Conservation (phyloP, 176 grass and related monocot species). For the Oryza brachyantha region DNA sequence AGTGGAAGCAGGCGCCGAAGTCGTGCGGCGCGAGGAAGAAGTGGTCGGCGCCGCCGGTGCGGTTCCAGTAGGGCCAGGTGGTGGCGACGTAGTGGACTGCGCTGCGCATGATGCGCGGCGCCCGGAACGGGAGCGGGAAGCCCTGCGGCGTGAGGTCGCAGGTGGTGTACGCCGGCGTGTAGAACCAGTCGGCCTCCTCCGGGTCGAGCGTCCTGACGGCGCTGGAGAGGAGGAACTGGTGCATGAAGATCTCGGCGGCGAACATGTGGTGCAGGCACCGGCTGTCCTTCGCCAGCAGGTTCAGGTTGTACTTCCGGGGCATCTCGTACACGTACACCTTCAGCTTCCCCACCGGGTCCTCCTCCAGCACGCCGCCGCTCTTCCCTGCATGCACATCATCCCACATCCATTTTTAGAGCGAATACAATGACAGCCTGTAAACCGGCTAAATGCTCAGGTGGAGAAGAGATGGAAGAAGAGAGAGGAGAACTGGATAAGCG, state of each 20-base stretch:
- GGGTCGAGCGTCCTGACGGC: slow-evolving; percentile 58
- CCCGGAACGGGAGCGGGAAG: slow-evolving; percentile 57
- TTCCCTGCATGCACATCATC: slow-evolving; percentile 12
- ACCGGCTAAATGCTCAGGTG: too few species aligned
- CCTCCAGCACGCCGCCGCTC: slow-evolving; percentile 29
- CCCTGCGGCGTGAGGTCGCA: slow-evolving; percentile 59
- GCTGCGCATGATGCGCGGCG: slow-evolving; percentile 66
- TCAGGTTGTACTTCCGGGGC: slow-evolving; percentile 60
- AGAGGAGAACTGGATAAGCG: too few species aligned
- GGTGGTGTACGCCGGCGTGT: slow-evolving; percentile 54
- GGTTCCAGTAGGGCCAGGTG: slow-evolving; percentile 63
- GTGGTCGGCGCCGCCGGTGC: slow-evolving; percentile 52
- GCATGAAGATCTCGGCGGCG: slow-evolving; percentile 73
- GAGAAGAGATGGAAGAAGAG: too few species aligned
- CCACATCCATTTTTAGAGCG: not conserved
- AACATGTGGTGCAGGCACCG: slow-evolving; percentile 68
- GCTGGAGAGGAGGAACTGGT: slow-evolving; percentile 55
- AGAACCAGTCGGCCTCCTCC: slow-evolving; percentile 66
- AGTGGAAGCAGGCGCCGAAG: slow-evolving; percentile 65
- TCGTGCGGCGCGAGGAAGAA: slow-evolving; percentile 58
- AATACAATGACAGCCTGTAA: too few species aligned
- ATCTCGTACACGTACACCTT: slow-evolving; percentile 71
- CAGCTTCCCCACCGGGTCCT: slow-evolving; percentile 58
- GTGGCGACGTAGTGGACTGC: slow-evolving; percentile 45
- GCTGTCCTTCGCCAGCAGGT: slow-evolving; percentile 49